Conservation (phyloP, 306 rosid genomes). For the Castanea sativa region DNA sequence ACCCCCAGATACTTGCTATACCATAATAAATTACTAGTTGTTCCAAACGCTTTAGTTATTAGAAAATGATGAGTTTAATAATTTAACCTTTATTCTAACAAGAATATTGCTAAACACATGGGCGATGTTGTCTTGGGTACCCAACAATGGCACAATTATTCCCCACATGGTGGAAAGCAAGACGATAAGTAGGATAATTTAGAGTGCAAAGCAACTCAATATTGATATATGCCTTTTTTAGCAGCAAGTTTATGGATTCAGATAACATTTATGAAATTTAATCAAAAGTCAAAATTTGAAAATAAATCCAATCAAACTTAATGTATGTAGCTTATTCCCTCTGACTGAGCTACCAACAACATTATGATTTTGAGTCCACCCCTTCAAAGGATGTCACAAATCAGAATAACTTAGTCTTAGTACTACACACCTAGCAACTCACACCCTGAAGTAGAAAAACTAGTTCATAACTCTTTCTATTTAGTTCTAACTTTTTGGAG, state of each 20-base stretch:
- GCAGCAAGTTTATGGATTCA: slow-evolving; percentile 18
- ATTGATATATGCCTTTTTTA: no score
- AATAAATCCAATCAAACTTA: slow-evolving; percentile 36
- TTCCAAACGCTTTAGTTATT: no score
- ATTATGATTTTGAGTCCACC: slow-evolving; percentile 46
- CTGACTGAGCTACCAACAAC: slow-evolving; percentile 36
- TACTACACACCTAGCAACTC: slow-evolving; percentile 32
- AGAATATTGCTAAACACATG: no score
- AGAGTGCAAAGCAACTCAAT: no score
- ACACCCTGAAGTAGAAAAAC: slow-evolving; percentile 27
- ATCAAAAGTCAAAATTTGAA: slow-evolving; percentile 38
- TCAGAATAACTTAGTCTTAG: slow-evolving; percentile 41
- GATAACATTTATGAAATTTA: slow-evolving; percentile 27
- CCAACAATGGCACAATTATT: no score
- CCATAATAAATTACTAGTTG: no score
- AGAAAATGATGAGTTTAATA: no score
- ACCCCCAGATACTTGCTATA: no score
- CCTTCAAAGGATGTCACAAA: slow-evolving; percentile 46
- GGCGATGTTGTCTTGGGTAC: no score
- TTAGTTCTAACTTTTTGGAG: slow-evolving; percentile 28
- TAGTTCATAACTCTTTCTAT: slow-evolving; percentile 31
- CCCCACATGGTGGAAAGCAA: no score
- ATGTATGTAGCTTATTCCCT: slow-evolving; percentile 26
- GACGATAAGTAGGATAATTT: no score
- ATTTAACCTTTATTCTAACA: no score